Evolutionary conservation across 352 stramenopile genomes (phyloP), one percentile per base, ranked within the genome.

Genomic region (Pythium phragmitis): DNA sequence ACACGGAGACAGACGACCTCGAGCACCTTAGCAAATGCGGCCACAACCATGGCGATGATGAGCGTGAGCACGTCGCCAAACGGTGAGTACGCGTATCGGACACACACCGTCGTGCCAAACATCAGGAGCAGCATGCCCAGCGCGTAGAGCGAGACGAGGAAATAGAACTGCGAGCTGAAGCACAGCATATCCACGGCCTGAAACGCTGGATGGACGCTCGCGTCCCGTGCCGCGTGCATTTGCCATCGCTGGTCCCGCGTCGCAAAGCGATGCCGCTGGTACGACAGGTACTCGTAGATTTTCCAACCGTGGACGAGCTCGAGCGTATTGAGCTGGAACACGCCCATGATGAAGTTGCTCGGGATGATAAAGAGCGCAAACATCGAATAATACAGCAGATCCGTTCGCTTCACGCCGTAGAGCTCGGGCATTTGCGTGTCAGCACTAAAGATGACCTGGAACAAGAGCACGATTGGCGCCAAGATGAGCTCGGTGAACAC

Each of bases 251-350:
- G 79, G 37, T 98, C 89, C 17, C 97, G 85, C 34, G 97, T 96
- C 13, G 76, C 78, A 71, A 99, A 99, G 33, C 96, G 85, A 69
- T 98, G 98, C 58, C 94, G 80, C 66, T 98, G 92, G 70, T 99
- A 99, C 37, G 89, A 90, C 7, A 98, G 80, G 74, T 98, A 99
- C 75, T 99, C 97, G 77, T 98, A 98, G 11, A 99, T 82, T 70
- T 97, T 97, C 94, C 96, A 99, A 8, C 96, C 97, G 60, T 98
- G 92, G 9, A 97, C 81, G 13, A 99, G 87, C 67, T 99, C 97
- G 59, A 98, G 89, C 28, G 91, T 97, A 70, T 98, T 98, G 3
- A 98, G 82, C 63, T 99, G 80, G 52, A 99, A 97, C 3, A 96
- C 84, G 63, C 98, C 96, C 60, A 98, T 86, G 48, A 97, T 67